Conservation (phyloP, 331 rosid genomes). For the Malus hybrid region DNA sequence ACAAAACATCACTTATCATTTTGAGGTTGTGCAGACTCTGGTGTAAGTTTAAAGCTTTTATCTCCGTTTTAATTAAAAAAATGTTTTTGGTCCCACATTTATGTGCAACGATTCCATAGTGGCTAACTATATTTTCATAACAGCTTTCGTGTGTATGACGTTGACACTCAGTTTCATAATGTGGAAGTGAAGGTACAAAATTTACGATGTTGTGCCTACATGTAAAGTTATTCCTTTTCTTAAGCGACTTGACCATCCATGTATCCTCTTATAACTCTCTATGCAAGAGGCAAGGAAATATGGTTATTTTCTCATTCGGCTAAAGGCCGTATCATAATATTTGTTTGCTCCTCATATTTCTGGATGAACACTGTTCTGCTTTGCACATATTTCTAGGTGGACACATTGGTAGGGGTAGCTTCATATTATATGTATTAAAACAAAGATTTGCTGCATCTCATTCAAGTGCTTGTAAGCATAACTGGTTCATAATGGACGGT, state of each 20-base stretch:
- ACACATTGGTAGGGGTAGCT: not conserved
- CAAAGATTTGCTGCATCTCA: not conserved
- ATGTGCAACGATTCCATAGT: constrained; percentile 4
- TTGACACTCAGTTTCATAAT: constrained; percentile 82
- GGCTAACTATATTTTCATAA: constrained; percentile 3
- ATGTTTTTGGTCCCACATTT: constrained; percentile 23
- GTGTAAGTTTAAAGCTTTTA: constrained; percentile 63
- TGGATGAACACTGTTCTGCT: not conserved
- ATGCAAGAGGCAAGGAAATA: not conserved
- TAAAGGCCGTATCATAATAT: too few species aligned
- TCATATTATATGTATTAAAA: not conserved
- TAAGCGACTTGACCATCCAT: not conserved
- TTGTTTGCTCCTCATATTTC: not conserved
- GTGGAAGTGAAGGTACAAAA: constrained; percentile 65
- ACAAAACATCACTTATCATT: constrained; percentile 57
- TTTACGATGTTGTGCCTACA: constrained; percentile 7
- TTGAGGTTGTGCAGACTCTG: constrained; percentile 79
- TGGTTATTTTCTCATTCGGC: not conserved
- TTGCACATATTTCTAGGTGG: not conserved
- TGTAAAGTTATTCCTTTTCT: not conserved
- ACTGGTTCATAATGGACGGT: constrained; percentile 12
- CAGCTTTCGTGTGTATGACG: constrained; percentile 83
- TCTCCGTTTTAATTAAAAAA: constrained; percentile 8
- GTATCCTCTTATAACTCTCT: not conserved
- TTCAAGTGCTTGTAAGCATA: not conserved